Evolutionary conservation across 2,329 filamentous ascomycete genomes (phyloP).

Genomic region (Cladosporium sp.): DNA sequence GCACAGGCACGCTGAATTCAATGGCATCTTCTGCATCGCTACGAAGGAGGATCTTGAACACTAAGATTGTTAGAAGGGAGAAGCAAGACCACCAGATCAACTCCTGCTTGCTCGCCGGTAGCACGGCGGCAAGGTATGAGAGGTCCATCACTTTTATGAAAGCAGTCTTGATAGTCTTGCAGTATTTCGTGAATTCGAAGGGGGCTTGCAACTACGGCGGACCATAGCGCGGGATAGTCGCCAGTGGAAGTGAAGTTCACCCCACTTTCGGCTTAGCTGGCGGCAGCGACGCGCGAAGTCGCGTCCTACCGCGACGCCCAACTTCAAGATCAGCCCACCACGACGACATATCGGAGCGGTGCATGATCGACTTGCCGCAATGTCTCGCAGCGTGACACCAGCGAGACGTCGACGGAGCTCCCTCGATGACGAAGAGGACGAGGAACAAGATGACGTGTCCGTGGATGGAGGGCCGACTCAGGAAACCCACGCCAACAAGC

Average conservation of each 20-base stretch:
- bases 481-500: slow-evolving; percentile 6
- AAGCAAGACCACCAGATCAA: slow-evolving; percentile 10
- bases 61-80: not conserved
- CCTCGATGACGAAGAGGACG: slow-evolving; percentile 5
- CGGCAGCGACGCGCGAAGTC: not conserved
- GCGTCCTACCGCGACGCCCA: not conserved
- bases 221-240: not conserved
- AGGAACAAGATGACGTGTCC: slow-evolving; percentile 9
- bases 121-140: slow-evolving; percentile 1
- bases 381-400: slow-evolving; percentile 13
- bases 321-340: slow-evolving; percentile 1
- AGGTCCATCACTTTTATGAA: not conserved
- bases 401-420: slow-evolving; percentile 6
- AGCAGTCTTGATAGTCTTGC: not conserved
- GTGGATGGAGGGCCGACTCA: slow-evolving; percentile 6
- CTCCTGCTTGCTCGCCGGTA: slow-evolving; percentile 7
- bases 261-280: not conserved
- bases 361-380: not conserved
- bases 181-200: not conserved
- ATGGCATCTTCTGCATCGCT: slow-evolving; percentile 18
- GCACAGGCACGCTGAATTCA: slow-evolving; percentile 42
- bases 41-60: slow-evolving; percentile 5
- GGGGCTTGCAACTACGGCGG: not conserved
- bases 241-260: not conserved
- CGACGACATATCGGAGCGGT: no score